Conservation (phyloP, 495 filamentous ascomycete genomes). For the Halenospora varia region DNA sequence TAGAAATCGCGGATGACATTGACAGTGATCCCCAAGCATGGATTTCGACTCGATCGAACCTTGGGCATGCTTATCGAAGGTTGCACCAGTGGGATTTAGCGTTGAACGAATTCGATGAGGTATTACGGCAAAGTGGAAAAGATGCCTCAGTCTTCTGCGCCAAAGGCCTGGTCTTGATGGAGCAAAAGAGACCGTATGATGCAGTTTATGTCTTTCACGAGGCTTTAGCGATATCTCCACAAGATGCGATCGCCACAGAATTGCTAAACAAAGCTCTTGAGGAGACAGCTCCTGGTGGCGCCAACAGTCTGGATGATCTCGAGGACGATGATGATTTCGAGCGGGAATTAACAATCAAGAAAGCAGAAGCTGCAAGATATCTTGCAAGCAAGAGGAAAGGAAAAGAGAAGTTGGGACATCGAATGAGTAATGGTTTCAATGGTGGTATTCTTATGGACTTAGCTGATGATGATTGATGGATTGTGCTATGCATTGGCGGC, state of each 20-base stretch:
- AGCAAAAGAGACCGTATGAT: conserved; percentile 59
- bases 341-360: conserved; percentile 15
- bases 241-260: conserved; percentile 71
- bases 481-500: conserved; percentile 5
- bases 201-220: conserved; percentile 68
- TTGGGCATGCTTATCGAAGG: conserved; percentile 82
- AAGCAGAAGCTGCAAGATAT: conserved; percentile 13
- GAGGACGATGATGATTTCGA: conserved; percentile 30
- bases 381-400: conserved; percentile 14
- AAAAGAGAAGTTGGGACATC: conserved; percentile 15
- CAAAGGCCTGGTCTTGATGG: conserved; percentile 71
- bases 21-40: conserved; percentile 78
- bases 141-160: conserved; percentile 67
- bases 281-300: conserved; percentile 45
- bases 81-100: conserved; percentile 65
- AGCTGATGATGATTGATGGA: conserved; percentile 25
- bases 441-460: conserved; percentile 26
- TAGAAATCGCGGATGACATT: conserved; percentile 73
- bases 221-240: conserved; percentile 65
- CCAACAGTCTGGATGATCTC: conserved; percentile 3
- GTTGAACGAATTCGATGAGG: conserved; percentile 74
- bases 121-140: conserved; percentile 70
- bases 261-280: conserved; percentile 70
- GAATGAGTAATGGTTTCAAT: conserved; percentile 19
- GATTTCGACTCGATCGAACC: conserved; percentile 82